Percentiles rank a stretch among this genome's conserved stretches.
Evolutionary conservation across 1,284 basidiomycete species (phyloP).

Genomic region (Schizophyllum amplum): DNA sequence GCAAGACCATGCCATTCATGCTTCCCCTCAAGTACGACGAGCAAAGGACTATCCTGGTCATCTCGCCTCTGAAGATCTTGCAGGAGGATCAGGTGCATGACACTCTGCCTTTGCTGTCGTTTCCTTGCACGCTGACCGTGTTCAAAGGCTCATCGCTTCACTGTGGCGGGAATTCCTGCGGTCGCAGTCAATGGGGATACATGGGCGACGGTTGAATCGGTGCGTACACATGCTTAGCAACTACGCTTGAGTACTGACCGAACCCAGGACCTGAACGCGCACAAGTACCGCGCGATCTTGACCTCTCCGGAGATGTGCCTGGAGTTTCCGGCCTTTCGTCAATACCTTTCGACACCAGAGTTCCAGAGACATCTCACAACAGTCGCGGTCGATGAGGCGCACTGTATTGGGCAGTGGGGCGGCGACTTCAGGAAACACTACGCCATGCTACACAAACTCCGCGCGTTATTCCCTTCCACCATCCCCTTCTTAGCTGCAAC

Average conservation of each 20-base stretch:
- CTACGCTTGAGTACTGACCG: background rate
- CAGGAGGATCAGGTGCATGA: conserved; percentile 15
- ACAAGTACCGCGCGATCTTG: conserved; percentile 5
- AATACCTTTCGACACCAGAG: background rate
- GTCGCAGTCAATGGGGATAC: too few species aligned
- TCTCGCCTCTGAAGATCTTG: conserved; percentile 16
- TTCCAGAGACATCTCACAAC: too few species aligned
- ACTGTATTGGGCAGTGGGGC: conserved; percentile 7
- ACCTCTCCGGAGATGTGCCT: conserved; percentile 11
- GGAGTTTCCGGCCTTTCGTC: conserved; percentile 3
- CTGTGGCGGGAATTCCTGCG: too few species aligned
- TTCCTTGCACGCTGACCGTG: too few species aligned
- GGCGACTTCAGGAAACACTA: conserved; percentile 7
- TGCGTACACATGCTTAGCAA: conserved; percentile 1
- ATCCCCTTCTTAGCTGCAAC: conserved; percentile 1
- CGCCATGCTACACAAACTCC: background rate
- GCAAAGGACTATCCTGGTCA: conserved; percentile 10
- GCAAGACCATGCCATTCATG: conserved; percentile 17
- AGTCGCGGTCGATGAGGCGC: conserved; percentile 1
- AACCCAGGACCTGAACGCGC: conserved; percentile 2
- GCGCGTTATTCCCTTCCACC: background rate
- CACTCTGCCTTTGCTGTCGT: too few species aligned
- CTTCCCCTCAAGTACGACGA: conserved; percentile 10
- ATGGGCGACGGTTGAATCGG: too few species aligned
- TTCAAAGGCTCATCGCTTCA: too few species aligned